Base-by-base conservation (phyloP, 257 asterid genomes). In the Jaltomata sinuosa region DNA sequence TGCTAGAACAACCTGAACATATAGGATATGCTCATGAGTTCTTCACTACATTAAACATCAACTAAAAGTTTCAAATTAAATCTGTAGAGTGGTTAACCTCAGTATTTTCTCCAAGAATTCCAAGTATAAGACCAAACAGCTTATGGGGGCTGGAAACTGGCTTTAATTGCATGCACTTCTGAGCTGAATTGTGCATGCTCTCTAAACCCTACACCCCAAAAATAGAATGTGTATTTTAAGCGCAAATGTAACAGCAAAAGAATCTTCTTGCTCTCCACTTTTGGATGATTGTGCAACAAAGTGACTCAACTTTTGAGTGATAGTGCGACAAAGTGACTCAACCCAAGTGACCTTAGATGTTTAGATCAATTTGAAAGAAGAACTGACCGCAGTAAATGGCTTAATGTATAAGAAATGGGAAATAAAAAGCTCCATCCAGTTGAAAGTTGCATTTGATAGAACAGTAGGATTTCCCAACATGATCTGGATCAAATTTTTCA, bases 351-450 rank as follows among this genome's bases (percentile, higher is more conserved):
- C 38, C 38, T 72, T 74, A 1, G 81, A 45, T 25, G 42, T 54
- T 16, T 12, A 64, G 84, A 82, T 32, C n/a, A 42, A 74, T 25
- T 16, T 18, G 38, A 57, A 74, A 64, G 80, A 32, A 68, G 67
- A 85, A 88, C 97, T 88, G 47, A 94, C 99, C 89, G 86, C 84
- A 42, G 95, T 94, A 90, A 94, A 96, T 82, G 98, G 99, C 87
- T 98, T 92, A 89, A 96, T 87, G 91, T 93, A 94, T 85, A 96
- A 90, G 80, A 94, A 91, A 92, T 96, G 94, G 86, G 99, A 91
- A 69, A 94, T 86, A 85, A 84, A 93, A 80, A 94, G 96, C 92
- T 96, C 99, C 77, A 94, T 88, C 99, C 99, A 96, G 83, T 96
- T 93, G 87, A 81, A 90, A 81, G 99, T 93, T 79, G 87, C 93